phyloP scores from a whole-genome alignment of 2,329 filamentous ascomycete genomes.

The Lasiodiplodia gonubiensis region DNA sequence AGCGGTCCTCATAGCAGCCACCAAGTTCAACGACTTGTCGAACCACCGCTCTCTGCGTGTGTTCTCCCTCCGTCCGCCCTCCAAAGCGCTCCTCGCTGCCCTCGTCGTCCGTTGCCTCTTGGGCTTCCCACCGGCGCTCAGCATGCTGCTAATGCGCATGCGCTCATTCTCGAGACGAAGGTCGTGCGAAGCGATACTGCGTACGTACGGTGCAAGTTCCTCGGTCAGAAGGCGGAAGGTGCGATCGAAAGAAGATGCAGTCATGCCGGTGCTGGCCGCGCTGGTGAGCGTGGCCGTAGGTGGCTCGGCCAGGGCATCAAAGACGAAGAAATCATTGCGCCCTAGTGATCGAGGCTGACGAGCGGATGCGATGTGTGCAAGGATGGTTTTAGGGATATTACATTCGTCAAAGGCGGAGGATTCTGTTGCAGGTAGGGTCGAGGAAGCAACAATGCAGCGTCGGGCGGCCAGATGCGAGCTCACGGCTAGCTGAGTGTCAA shows the following conservation, averaged over 20 bases:
- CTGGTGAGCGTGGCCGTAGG: slow-evolving; percentile 38
- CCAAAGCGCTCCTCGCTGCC: slow-evolving; percentile 75
- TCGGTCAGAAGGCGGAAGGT: slow-evolving; percentile 68
- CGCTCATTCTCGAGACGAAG: slow-evolving; percentile 72
- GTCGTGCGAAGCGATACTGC: slow-evolving; percentile 81
- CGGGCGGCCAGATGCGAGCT: slow-evolving; percentile 37
- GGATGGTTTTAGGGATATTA: slow-evolving; percentile 37
- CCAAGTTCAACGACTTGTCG: slow-evolving; percentile 63
- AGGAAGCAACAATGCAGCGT: not conserved
- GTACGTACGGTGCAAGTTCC: slow-evolving; percentile 90
- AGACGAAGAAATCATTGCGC: slow-evolving; percentile 53
- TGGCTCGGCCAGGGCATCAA: slow-evolving; percentile 58
- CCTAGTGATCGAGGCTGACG: slow-evolving; percentile 37
- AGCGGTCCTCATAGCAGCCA: slow-evolving; percentile 68
- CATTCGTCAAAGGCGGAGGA: not conserved
- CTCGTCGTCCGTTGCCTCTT: slow-evolving; percentile 74
- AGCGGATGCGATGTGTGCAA: slow-evolving; percentile 36
- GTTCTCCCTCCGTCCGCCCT: slow-evolving; percentile 71
- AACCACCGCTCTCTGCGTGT: slow-evolving; percentile 78
- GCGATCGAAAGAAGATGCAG: slow-evolving; percentile 78
- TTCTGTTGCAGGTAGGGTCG: slow-evolving; percentile 5
- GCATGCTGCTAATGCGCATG: slow-evolving; percentile 64
- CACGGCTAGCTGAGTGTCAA: slow-evolving; percentile 46
- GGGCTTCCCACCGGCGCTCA: slow-evolving; percentile 60
- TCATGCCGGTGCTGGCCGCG: slow-evolving; percentile 54